phyloP scores from a whole-genome alignment of 345 rosid genomes.

The Populus davidiana region DNA sequence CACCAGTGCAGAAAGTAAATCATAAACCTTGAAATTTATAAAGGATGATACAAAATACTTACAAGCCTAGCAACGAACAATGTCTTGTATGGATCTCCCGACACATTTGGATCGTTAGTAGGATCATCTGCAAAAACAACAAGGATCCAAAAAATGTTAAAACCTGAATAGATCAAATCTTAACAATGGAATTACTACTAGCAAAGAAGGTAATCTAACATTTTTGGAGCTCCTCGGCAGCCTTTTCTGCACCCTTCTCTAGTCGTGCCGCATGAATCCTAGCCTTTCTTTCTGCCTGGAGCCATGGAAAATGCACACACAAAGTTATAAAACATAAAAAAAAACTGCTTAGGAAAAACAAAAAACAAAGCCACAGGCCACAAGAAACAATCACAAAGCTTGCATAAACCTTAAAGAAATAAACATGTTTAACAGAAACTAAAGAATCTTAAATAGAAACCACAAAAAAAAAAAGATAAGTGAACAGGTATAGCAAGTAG shows the following conservation, averaged over 20 bases:
- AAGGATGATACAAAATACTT: slow-evolving; percentile 27
- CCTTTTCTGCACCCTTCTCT: slow-evolving; percentile 85
- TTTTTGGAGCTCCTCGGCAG: slow-evolving; percentile 70
- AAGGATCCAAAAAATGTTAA: slow-evolving; percentile 5
- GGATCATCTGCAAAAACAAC: slow-evolving; percentile 73
- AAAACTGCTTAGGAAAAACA: too few relatives aligned
- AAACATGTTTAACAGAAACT: not conserved
- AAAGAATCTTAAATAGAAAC: not conserved
- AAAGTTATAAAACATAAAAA: not conserved
- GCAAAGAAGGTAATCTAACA: slow-evolving; percentile 39
- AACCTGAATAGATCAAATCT: not conserved
- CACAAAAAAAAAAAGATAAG: not conserved
- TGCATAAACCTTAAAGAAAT: not conserved
- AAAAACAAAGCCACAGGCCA: not conserved
- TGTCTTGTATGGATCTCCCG: slow-evolving; percentile 99
- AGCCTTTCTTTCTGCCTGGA: slow-evolving; percentile 68
- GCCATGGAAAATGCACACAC: not conserved
- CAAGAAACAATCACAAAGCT: not conserved
- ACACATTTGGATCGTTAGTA: slow-evolving; percentile 58
- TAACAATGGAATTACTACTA: slow-evolving; percentile 4
- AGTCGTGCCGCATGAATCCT: slow-evolving; percentile 72
- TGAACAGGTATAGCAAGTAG: not conserved
- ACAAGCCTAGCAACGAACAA: slow-evolving; percentile 93
- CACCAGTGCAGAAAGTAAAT: slow-evolving; percentile 7
- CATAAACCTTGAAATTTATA: slow-evolving; percentile 1